Evolutionary conservation across 352 stramenopile genomes (phyloP).

Genomic region (Globisporangium alternatum): DNA sequence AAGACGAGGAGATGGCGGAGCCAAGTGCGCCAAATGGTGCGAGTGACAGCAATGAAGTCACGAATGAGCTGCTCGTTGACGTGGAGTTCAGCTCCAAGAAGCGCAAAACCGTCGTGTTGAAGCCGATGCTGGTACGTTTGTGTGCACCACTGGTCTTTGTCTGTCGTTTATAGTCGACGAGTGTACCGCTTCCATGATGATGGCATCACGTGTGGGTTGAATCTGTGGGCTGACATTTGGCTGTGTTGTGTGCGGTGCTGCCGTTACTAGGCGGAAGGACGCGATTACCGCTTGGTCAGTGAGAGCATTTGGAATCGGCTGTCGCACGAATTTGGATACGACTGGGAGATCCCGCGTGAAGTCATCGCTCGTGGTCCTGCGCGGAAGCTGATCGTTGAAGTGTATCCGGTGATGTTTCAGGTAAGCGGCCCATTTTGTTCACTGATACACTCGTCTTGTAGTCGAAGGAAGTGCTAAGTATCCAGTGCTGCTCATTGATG

Average conservation of each 20-base stretch:
- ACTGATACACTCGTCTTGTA: not conserved
- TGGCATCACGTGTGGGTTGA: not conserved
- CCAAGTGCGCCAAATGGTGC: conserved; percentile 9
- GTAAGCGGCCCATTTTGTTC: conserved; percentile 5
- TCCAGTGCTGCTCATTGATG: conserved; percentile 1
- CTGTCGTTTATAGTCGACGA: not conserved
- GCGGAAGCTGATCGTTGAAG: conserved; percentile 49
- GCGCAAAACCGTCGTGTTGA: conserved; percentile 48
- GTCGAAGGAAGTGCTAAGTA: not conserved
- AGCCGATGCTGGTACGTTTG: conserved; percentile 47
- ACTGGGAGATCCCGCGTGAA: conserved; percentile 67
- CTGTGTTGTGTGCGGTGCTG: not conserved
- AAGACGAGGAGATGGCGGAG: conserved; percentile 16
- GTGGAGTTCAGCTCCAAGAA: conserved; percentile 32
- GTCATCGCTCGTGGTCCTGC: conserved; percentile 46
- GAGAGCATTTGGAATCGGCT: conserved; percentile 68
- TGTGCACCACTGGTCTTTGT: not conserved
- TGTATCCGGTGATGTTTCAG: conserved; percentile 75
- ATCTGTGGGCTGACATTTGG: conserved; percentile 7
- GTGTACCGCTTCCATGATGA: not conserved
- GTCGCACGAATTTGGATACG: conserved; percentile 54
- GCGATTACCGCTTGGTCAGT: conserved; percentile 67
- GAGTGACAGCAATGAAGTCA: not conserved
- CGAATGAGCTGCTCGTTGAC: conserved; percentile 58
- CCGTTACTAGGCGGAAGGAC: conserved; percentile 36